Conservation (phyloP, 1,284 basidiomycete species). For the Psilocybe mexicana region DNA sequence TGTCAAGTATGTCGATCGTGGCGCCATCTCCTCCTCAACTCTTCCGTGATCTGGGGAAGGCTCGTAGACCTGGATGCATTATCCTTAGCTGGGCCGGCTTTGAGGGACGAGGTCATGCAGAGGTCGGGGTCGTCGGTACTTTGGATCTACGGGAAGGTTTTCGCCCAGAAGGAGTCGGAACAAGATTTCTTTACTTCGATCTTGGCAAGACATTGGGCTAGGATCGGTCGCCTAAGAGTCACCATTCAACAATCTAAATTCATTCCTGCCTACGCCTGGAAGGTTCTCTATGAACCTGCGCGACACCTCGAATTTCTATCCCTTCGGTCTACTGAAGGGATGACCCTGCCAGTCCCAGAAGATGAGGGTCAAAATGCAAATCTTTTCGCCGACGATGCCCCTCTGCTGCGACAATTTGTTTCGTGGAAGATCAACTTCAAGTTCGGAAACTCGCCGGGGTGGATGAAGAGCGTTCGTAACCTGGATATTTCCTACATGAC, state of each 20-base stretch:
- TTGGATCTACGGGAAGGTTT: background rate
- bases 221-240: background rate
- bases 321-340: background rate
- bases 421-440: background rate
- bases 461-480: background rate
- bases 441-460: background rate
- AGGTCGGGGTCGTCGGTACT: background rate
- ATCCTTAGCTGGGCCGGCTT: background rate
- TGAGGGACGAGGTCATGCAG: constrained; percentile 3
- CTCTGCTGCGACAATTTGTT: background rate
- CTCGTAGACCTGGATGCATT: constrained; percentile 2
- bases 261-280: background rate
- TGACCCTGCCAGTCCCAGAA: background rate
- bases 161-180: background rate
- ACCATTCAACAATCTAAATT: background rate
- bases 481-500: background rate
- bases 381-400: background rate
- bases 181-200: background rate
- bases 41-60: background rate
- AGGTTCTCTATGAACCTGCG: background rate
- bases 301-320: background rate
- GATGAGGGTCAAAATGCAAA: background rate
- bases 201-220: background rate
- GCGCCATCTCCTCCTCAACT: background rate
- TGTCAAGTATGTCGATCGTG: background rate